A percentile compares a stretch with the other conserved stretches of the same genome.
phyloP scores from a whole-genome alignment of 2,329 filamentous ascomycete species.

The Bipolaris oryzae region DNA sequence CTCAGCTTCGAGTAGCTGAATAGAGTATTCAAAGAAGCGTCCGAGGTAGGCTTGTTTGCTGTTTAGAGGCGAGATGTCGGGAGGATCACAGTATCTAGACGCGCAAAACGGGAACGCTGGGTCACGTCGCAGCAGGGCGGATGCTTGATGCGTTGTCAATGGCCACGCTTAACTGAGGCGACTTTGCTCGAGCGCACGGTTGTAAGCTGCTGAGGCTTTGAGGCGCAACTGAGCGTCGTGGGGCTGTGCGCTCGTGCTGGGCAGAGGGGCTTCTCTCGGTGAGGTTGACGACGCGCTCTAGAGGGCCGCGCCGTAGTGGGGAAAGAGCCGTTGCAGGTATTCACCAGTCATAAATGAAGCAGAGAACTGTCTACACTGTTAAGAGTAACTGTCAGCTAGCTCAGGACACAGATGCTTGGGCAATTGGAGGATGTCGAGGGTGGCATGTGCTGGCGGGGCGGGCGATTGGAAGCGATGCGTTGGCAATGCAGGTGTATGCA shows the following conservation, averaged over 20 bases:
- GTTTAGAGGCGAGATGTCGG: conserved; percentile 36
- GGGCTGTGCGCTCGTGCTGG: conserved; percentile 41
- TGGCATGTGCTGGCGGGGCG: conserved; percentile 48
- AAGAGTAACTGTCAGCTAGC: conserved; percentile 46
- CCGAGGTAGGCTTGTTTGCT: conserved; percentile 42
- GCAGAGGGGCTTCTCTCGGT: conserved; percentile 16
- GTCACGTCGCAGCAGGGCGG: conserved; percentile 47
- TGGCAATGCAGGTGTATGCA: conserved; percentile 53
- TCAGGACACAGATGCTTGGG: conserved; percentile 36
- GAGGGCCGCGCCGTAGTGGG: conserved; percentile 47
- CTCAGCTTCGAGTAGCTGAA: neutral
- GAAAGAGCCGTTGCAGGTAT: conserved; percentile 40
- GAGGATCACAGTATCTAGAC: conserved; percentile 38
- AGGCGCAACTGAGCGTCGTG: conserved; percentile 31
- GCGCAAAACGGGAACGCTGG: conserved; percentile 32
- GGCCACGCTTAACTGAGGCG: conserved; percentile 49
- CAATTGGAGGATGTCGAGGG: conserved; percentile 47
- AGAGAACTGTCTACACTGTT: conserved; percentile 39
- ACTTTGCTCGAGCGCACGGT: conserved; percentile 40
- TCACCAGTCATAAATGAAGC: conserved; percentile 42
- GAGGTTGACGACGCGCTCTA: conserved; percentile 34
- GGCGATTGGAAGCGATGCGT: conserved; percentile 52
- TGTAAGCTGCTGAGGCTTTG: conserved; percentile 34
- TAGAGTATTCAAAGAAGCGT: conserved; percentile 15
- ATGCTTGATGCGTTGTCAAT: conserved; percentile 54